A percentile compares a stretch with the other conserved stretches of the same genome.
These are phyloP conservation scores for Trichoderma afroharzianum DNA, from an alignment of 2,329 filamentous ascomycete species.

Conservation along the genomic window DNA sequence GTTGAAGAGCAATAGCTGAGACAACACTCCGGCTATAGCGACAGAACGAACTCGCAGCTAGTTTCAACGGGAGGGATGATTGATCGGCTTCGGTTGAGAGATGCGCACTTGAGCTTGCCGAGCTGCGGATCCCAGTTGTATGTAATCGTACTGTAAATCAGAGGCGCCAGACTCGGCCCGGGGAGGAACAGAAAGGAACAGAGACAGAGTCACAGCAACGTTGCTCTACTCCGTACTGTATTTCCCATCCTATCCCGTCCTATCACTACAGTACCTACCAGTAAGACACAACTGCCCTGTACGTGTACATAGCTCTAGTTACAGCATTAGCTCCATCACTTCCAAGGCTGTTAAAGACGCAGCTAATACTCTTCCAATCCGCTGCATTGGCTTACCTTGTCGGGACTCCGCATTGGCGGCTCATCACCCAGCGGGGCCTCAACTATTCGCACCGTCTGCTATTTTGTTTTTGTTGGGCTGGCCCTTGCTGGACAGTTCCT, in stretches of 20 bases:
- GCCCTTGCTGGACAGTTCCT: background rate
- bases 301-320: too few species aligned
- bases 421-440: background rate
- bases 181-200: background rate
- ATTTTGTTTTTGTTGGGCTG: slow-evolving; percentile 15
- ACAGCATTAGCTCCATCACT: background rate
- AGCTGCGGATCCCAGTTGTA: background rate
- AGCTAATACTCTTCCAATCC: background rate
- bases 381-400: background rate
- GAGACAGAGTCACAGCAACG: background rate
- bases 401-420: slow-evolving; percentile 12
- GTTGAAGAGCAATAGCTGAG: background rate
- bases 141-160: background rate
- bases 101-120: background rate
- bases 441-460: background rate
- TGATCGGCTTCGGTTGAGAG: background rate
- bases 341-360: too few species aligned
- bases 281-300: background rate
- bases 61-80: background rate
- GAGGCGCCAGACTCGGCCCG: background rate
- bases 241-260: background rate
- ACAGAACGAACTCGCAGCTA: background rate
- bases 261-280: background rate
- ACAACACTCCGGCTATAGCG: background rate
- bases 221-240: background rate